Evolutionary conservation across 768 basidiomycete species (phyloP).

Genomic region (Sporobolomyces roseus): DNA sequence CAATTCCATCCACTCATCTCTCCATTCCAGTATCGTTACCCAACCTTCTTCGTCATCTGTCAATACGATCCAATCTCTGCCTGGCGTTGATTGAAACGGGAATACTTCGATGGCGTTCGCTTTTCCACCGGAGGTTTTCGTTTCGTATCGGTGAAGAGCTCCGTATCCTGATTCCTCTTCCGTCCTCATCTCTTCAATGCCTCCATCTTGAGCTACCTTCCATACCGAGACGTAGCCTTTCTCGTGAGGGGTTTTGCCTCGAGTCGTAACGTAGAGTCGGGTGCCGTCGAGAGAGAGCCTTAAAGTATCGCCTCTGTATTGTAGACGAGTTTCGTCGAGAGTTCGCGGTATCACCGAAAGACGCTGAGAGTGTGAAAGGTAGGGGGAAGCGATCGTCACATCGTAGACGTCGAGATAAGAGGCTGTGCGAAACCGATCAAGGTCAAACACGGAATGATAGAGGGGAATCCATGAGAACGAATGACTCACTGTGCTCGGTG

Average conservation of each 20-base stretch:
- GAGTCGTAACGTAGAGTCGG: constrained; percentile 45
- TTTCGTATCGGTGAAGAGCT: constrained; percentile 35
- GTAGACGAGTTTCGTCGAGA: constrained; percentile 27
- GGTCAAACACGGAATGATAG: no score
- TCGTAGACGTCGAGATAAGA: constrained; percentile 46
- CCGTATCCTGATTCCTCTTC: constrained; percentile 10
- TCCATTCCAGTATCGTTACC: constrained; percentile 43
- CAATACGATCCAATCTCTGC: constrained; percentile 42
- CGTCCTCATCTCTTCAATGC: constrained; percentile 17
- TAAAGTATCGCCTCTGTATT: constrained; percentile 46
- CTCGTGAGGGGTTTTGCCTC: constrained; percentile 38
- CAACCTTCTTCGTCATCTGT: constrained; percentile 44
- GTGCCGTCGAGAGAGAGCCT: constrained; percentile 38
- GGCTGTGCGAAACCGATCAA: constrained; percentile 23
- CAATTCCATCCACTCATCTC: constrained; percentile 29
- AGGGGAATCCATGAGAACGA: no score
- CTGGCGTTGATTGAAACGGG: constrained; percentile 24
- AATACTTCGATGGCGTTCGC: constrained; percentile 46
- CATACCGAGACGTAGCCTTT: constrained; percentile 43
- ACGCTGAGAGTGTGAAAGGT: constrained; percentile 40
- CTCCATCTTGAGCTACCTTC: constrained; percentile 22
- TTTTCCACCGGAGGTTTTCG: constrained; percentile 45
- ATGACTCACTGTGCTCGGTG: constrained; percentile 45
- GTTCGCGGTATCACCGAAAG: constrained; percentile 41
- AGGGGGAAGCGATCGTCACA: constrained; percentile 14